Evolutionary conservation across 2,329 filamentous ascomycete genomes (phyloP), one percentile per base, ranked within the genome.

Genomic region (Aspergillus pseudoglaucus): DNA sequence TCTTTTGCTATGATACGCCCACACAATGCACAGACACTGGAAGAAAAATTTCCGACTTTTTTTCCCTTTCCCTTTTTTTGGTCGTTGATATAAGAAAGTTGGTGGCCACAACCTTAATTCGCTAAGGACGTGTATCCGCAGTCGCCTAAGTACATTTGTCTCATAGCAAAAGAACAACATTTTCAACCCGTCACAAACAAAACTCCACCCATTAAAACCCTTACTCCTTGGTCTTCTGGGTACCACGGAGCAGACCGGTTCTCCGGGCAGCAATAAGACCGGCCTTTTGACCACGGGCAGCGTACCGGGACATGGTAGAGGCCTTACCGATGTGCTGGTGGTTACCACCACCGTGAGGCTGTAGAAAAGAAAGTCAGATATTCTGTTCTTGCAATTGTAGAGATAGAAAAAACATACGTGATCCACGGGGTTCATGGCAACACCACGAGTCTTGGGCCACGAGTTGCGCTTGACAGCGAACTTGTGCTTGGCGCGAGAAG

Each of bases 401-500:
- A 23, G 14, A 7, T 22, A n/a, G 32, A 47, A 25, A 27, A 44
- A 57, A 60, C 77, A 72, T 78, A 79, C 76, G 84, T 98, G 93
- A 80, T 98, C 93, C 71, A 98, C 93, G 69, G 93, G 93, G 82
- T 98, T 98, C 93, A 98, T 98, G 78, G 93, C 93, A 86, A 98
- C 93, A 96, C 93, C 93, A 93, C 93, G 91, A 83, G 93, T 98
- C 88, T 95, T 96, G 79, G 93, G 93, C 93, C 93, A 98, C 73
- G 85, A 91, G 89, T 98, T 97, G 75, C 93, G 90, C 90, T 98
- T 98, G 81, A 96, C 94, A 66, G 90, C 90, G 81, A 95, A 98
- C 88, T 98, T 98, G 76, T 97, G 91, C 89, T 97, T 98, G 71
- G 93, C 93, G 74, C 93, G 89, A 71, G 91, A 97, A 70, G 93